These are phyloP conservation scores for Peribolospora baueri DNA, from an alignment of 768 basidiomycete species.

Conservation along the genomic window DNA sequence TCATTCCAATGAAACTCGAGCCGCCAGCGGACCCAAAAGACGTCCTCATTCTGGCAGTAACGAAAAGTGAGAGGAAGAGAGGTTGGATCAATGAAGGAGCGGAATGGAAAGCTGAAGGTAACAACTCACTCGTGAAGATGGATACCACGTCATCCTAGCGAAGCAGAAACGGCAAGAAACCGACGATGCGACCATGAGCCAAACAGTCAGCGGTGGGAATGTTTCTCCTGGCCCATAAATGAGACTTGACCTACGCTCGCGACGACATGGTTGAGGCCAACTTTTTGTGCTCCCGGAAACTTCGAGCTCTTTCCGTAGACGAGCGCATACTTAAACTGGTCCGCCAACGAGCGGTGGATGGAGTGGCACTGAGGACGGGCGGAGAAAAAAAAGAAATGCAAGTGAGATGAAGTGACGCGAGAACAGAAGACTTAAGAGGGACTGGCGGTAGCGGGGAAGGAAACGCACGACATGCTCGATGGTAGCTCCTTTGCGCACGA, in stretches of 20 bases:
- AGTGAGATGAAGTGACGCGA: not conserved
- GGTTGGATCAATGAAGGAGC: too few relatives aligned
- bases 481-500: slow-evolving; percentile 64
- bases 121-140: too few relatives aligned
- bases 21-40: too few relatives aligned
- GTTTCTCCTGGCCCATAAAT: too few relatives aligned
- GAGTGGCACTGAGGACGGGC: slow-evolving; percentile 64
- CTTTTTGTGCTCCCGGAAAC: slow-evolving; percentile 17
- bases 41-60: too few relatives aligned
- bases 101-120: too few relatives aligned
- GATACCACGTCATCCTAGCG: too few relatives aligned
- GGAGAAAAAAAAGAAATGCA: not conserved
- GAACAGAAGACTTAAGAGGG: not conserved
- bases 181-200: too few relatives aligned
- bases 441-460: not conserved
- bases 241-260: not conserved
- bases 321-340: slow-evolving; percentile 81
- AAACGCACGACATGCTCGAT: slow-evolving; percentile 38
- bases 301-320: slow-evolving; percentile 36
- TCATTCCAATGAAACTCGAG: too few relatives aligned
- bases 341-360: slow-evolving; percentile 65
- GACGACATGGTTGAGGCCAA: slow-evolving; percentile 11
- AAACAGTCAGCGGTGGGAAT: too few relatives aligned
- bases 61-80: too few relatives aligned
- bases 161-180: too few relatives aligned